A percentile compares a stretch with the other conserved stretches of the same genome.
phyloP scores from a whole-genome alignment of 2,329 filamentous ascomycete species.

The Fonsecaea erecta region DNA sequence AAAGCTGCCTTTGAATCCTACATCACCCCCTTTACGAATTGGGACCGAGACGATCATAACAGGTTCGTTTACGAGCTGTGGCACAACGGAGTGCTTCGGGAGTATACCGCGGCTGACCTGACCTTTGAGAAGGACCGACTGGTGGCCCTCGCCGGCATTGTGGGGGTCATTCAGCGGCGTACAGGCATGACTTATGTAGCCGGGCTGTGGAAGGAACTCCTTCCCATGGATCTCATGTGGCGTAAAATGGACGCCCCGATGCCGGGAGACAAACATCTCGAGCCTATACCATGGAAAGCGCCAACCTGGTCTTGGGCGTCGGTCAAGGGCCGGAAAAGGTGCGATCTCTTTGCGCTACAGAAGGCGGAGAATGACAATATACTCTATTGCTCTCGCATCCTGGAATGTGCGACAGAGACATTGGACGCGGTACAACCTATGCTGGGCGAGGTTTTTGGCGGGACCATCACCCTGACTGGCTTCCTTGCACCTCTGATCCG shows the following conservation, averaged over 20 bases:
- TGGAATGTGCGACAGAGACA: background rate
- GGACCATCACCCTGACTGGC: background rate
- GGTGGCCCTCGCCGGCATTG: background rate
- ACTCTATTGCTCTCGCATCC: background rate
- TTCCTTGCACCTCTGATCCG: background rate
- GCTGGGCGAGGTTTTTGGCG: background rate
- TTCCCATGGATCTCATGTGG: background rate
- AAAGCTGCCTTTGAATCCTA: background rate
- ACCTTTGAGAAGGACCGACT: conserved; percentile 5
- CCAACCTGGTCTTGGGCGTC: background rate
- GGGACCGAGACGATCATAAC: background rate
- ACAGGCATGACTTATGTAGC: background rate
- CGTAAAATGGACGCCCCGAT: background rate
- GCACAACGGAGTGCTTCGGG: background rate
- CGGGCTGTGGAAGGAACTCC: background rate
- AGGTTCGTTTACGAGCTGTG: background rate
- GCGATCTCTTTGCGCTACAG: background rate
- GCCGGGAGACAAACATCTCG: background rate
- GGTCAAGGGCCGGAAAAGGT: background rate
- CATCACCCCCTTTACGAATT: background rate
- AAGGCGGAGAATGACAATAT: background rate
- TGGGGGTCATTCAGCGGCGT: background rate
- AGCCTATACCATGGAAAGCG: background rate
- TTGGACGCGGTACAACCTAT: background rate
- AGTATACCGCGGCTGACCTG: background rate